phyloP scores from a whole-genome alignment of 306 rosid genomes.

The Castanea sativa region DNA sequence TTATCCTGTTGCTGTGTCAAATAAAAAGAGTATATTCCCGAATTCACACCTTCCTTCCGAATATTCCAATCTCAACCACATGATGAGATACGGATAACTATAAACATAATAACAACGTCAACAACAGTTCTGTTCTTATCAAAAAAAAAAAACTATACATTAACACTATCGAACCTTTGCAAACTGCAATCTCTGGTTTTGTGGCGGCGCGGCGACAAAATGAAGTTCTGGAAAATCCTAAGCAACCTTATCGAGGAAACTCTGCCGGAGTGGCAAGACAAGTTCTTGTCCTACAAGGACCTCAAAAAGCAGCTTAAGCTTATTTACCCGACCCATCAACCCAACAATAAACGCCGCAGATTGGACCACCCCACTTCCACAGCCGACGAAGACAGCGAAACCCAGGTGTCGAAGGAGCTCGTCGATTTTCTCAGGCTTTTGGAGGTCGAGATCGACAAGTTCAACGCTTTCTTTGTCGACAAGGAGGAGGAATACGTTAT shows the following conservation, averaged over 20 bases:
- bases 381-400: conserved; percentile 1
- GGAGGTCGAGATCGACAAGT: conserved; percentile 71
- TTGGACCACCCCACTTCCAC: conserved; percentile 18
- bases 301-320: conserved; percentile 74
- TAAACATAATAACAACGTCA: too few relatives aligned
- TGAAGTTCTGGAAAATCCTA: conserved; percentile 87
- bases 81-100: too few relatives aligned
- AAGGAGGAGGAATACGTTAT: conserved; percentile 75
- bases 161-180: too few relatives aligned
- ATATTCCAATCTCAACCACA: too few relatives aligned
- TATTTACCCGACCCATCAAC: conserved; percentile 31
- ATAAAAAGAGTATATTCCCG: too few relatives aligned
- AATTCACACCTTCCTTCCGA: too few relatives aligned
- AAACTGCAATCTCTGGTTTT: too few relatives aligned
- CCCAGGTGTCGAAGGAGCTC: conserved; percentile 41
- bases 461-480: conserved; percentile 58
- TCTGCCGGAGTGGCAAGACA: conserved; percentile 82
- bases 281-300: conserved; percentile 71
- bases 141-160: too few relatives aligned
- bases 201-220: not conserved
- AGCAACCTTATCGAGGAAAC: conserved; percentile 69
- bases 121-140: too few relatives aligned
- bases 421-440: conserved; percentile 53
- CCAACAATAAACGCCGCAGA: conserved; percentile 33
- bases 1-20: too few relatives aligned